phyloP scores from a whole-genome alignment of 1,139 yeast genomes.

The Saccharomyces uvarum region DNA sequence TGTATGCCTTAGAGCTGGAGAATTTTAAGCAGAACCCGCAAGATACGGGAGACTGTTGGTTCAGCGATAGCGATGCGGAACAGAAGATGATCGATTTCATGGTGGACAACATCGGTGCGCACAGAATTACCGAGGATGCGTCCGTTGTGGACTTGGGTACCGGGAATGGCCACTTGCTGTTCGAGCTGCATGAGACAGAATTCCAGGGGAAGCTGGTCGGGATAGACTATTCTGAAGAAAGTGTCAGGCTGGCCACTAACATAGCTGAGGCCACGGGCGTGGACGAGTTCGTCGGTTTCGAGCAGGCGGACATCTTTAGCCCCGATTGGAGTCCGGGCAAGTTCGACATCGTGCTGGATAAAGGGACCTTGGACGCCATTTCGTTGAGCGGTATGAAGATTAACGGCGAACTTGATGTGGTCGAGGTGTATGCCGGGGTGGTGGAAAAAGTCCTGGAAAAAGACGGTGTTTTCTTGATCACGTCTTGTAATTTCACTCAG shows the following conservation, averaged over 20 bases:
- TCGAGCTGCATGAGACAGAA: slow-evolving; percentile 58
- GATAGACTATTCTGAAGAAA: slow-evolving; percentile 75
- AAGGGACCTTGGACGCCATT: slow-evolving; percentile 95
- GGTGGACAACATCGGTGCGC: slow-evolving; percentile 35
- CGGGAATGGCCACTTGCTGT: slow-evolving; percentile 87
- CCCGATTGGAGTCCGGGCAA: slow-evolving; percentile 30
- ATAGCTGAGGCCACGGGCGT: slow-evolving; percentile 42
- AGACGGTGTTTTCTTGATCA: slow-evolving; percentile 62
- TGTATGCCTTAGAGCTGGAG: slow-evolving; percentile 61
- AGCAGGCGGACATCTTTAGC: slow-evolving; percentile 41
- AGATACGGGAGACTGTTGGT: slow-evolving; percentile 96
- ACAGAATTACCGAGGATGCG: slow-evolving; percentile 27
- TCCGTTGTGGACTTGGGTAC: slow-evolving; percentile 79
- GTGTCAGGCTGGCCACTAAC: slow-evolving; percentile 62
- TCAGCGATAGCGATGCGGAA: slow-evolving; percentile 88
- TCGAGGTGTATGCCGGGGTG: slow-evolving; percentile 54
- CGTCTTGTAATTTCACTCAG: slow-evolving; percentile 93
- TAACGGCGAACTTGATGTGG: slow-evolving; percentile 24
- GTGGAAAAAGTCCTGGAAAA: slow-evolving; percentile 49
- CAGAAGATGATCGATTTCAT: slow-evolving; percentile 66
- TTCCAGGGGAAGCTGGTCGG: slow-evolving; percentile 52
- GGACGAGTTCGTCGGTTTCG: slow-evolving; percentile 35
- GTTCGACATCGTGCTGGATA: slow-evolving; percentile 76
- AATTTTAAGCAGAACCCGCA: slow-evolving; percentile 66
- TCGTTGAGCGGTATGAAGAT: slow-evolving; percentile 63